These are phyloP conservation scores for Hortiboletus campestris DNA, from an alignment of 768 basidiomycete genomes.

Conservation along the genomic window DNA sequence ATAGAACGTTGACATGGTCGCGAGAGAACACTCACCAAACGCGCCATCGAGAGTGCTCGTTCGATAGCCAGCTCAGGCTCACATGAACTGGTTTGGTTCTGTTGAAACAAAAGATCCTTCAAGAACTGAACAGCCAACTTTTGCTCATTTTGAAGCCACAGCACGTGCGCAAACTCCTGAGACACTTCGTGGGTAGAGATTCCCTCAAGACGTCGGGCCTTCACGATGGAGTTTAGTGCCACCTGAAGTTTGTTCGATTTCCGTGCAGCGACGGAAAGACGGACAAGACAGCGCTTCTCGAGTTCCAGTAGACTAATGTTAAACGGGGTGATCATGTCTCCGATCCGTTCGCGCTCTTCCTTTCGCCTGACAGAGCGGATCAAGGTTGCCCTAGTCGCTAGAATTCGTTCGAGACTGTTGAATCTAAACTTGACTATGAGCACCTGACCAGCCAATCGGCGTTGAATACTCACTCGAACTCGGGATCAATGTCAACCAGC, in stretches of 20 bases:
- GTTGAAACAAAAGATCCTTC: conserved; percentile 35
- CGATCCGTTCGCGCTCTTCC: conserved; percentile 76
- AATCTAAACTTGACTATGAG: conserved; percentile 52
- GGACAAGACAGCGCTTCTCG: conserved; percentile 70
- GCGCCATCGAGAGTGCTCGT: conserved; percentile 53
- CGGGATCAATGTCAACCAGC: conserved; percentile 47
- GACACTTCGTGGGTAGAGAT: conserved; percentile 52
- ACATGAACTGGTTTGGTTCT: conserved; percentile 6
- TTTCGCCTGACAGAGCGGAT: conserved; percentile 65
- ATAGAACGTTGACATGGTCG: neutral
- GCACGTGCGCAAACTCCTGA: conserved; percentile 83
- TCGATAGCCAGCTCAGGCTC: conserved; percentile 19
- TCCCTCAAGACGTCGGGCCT: conserved; percentile 62
- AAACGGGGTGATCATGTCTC: conserved; percentile 60
- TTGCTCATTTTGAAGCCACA: conserved; percentile 88
- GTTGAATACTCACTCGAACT: conserved; percentile 61
- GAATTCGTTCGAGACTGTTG: conserved; percentile 66
- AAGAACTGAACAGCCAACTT: conserved; percentile 77
- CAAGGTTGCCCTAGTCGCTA: conserved; percentile 82
- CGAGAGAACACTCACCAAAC: conserved; percentile 49
- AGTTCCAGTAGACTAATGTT: conserved; percentile 48
- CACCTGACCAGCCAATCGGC: neutral
- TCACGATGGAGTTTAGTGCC: conserved; percentile 80
- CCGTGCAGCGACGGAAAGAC: conserved; percentile 71
- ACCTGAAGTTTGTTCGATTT: conserved; percentile 67